These are phyloP conservation scores for Myriosclerotinia scirpicola DNA, from an alignment of 2,329 filamentous ascomycete species.

Conservation along the genomic window DNA sequence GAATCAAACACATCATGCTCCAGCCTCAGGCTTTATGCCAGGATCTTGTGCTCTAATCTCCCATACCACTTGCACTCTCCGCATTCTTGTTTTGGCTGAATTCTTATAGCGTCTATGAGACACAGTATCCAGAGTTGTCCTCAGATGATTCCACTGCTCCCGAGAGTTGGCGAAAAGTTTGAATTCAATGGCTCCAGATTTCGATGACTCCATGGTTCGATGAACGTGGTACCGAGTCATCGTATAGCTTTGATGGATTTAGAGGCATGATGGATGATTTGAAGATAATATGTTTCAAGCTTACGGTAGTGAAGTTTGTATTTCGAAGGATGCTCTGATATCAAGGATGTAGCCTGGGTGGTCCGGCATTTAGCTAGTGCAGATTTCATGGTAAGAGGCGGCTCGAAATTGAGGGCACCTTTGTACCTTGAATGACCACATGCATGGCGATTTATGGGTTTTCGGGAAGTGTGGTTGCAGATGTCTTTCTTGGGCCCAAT, in stretches of 20 bases:
- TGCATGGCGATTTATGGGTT: no score
- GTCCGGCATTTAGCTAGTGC: background rate
- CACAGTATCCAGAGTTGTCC: background rate
- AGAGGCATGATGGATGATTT: background rate
- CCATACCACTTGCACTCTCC: no score
- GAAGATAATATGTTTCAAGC: background rate
- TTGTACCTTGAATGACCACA: background rate
- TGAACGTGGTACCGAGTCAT: no score
- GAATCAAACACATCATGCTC: background rate
- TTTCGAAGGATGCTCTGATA: no score
- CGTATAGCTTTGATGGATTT: background rate
- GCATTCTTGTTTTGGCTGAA: no score
- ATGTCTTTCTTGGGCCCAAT: background rate
- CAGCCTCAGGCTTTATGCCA: background rate
- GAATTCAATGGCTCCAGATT: background rate
- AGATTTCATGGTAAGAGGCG: background rate
- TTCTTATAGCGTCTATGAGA: background rate
- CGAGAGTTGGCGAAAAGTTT: background rate
- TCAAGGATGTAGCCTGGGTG: background rate
- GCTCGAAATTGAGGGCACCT: background rate
- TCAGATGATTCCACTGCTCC: background rate
- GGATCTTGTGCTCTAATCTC: no score
- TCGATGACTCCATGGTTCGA: no score
- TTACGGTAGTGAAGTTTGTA: background rate
- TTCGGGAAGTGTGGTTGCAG: no score